These are phyloP conservation scores for Penicillium sp. DNA, from an alignment of 2,329 filamentous ascomycete genomes.

Conservation along the genomic window DNA sequence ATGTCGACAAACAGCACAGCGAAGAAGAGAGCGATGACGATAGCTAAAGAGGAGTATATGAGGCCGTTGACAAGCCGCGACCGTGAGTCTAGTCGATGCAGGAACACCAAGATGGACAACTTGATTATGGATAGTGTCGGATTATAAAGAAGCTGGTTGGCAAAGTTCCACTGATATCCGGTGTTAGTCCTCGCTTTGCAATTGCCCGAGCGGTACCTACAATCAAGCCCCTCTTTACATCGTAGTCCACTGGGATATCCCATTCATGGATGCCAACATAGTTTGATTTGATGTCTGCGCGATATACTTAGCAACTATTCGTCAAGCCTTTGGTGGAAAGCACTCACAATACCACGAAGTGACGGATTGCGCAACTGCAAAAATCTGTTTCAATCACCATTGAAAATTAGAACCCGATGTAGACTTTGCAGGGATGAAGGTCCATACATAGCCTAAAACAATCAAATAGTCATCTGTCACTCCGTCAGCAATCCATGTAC, in stretches of 20 bases:
- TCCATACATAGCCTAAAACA: conserved; percentile 7
- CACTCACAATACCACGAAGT: conserved; percentile 28
- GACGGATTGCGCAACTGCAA: conserved; percentile 20
- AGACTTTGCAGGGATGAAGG: too few species aligned
- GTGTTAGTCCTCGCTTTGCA: neutral
- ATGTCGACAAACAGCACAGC: conserved; percentile 27
- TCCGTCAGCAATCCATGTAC: neutral
- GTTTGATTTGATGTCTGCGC: conserved; percentile 25
- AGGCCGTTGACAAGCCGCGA: conserved; percentile 20
- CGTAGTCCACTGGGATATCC: conserved; percentile 21
- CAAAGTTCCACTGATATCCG: conserved; percentile 23
- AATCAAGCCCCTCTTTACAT: conserved; percentile 14
- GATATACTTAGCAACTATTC: neutral
- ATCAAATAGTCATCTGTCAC: conserved; percentile 26
- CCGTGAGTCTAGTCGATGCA: conserved; percentile 29
- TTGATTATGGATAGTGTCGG: conserved; percentile 31
- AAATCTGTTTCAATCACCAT: neutral
- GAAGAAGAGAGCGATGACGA: conserved; percentile 22
- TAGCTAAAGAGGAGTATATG: conserved; percentile 20
- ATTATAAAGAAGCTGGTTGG: conserved; percentile 32
- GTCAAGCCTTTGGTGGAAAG: neutral
- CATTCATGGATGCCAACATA: conserved; percentile 25
- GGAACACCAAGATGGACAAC: conserved; percentile 30
- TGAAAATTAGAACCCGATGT: too few species aligned
- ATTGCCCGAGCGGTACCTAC: conserved; percentile 9